Conservation (phyloP, 768 basidiomycete genomes). For the Termitomyces sp. region DNA sequence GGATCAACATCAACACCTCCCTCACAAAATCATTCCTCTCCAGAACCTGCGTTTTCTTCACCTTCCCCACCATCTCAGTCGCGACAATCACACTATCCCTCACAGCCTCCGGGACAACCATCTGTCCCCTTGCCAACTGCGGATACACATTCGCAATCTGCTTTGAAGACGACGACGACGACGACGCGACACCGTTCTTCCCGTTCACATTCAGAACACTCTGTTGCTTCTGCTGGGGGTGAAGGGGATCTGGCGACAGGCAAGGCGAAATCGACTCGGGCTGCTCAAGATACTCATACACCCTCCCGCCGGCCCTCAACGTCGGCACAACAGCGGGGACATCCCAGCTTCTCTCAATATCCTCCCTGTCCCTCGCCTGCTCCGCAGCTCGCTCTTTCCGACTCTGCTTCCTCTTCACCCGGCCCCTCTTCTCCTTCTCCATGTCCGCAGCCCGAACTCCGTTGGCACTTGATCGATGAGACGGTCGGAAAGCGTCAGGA, state of each 20-base stretch:
- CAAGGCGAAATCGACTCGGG: conserved; percentile 13
- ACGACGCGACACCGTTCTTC: not conserved
- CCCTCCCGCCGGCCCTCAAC: conserved; percentile 4
- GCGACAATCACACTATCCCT: conserved; percentile 24
- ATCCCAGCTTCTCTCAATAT: conserved; percentile 62
- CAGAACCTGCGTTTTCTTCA: conserved; percentile 19
- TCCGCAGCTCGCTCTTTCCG: conserved; percentile 28
- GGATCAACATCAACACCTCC: conserved; percentile 55
- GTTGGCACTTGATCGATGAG: conserved; percentile 1
- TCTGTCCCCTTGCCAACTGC: conserved; percentile 11
- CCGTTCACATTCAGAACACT: not conserved
- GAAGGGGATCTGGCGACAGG: conserved; percentile 1
- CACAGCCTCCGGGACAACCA: conserved; percentile 15
- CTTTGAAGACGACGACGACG: not conserved
- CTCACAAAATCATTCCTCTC: conserved; percentile 54
- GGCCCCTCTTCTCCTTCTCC: conserved; percentile 8
- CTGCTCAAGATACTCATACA: conserved; percentile 5
- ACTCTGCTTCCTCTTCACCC: conserved; percentile 20
- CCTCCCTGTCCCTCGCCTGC: conserved; percentile 34
- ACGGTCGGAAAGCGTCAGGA: conserved; percentile 46
- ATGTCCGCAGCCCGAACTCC: conserved; percentile 9
- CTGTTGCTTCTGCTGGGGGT: not conserved
- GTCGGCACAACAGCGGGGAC: conserved; percentile 27
- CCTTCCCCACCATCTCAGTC: conserved; percentile 14
- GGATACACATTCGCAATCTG: not conserved